Percentiles rank a stretch among this genome's conserved stretches.
These are phyloP conservation scores for Dimocarpus longan DNA, from an alignment of 345 rosid species.

Conservation along the genomic window DNA sequence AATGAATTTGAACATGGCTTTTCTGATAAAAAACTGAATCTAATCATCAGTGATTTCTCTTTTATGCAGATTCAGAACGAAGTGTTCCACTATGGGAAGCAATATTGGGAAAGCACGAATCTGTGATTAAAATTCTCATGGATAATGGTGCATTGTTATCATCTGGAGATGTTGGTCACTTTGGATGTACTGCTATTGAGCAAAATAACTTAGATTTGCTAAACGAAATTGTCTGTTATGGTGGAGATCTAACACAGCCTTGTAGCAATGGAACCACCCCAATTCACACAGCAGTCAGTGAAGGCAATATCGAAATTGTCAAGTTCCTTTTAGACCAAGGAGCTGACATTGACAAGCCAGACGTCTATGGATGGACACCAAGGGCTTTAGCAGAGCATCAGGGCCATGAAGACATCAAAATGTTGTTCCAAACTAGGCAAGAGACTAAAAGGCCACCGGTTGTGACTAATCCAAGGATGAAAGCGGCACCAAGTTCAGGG, in stretches of 20 bases:
- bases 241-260: slow-evolving; percentile 63
- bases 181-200: slow-evolving; percentile 56
- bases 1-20: not conserved
- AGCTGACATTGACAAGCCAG: slow-evolving; percentile 60
- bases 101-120: slow-evolving; percentile 55
- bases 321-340: slow-evolving; percentile 66
- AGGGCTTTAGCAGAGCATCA: slow-evolving; percentile 73
- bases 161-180: slow-evolving; percentile 57
- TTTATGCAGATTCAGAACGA: slow-evolving; percentile 73
- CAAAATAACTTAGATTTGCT: slow-evolving; percentile 61
- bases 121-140: slow-evolving; percentile 46
- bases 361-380: slow-evolving; percentile 75
- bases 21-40: not conserved
- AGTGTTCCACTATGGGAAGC: slow-evolving; percentile 91
- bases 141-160: slow-evolving; percentile 67
- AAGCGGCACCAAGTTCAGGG: slow-evolving; percentile 20
- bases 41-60: not conserved
- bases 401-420: slow-evolving; percentile 71
- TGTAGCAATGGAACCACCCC: slow-evolving; percentile 56
- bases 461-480: slow-evolving; percentile 20
- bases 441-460: slow-evolving; percentile 9
- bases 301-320: slow-evolving; percentile 62
- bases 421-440: slow-evolving; percentile 34
- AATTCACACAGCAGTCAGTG: slow-evolving; percentile 68
- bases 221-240: slow-evolving; percentile 46